A percentile compares a stretch with the other conserved stretches of the same genome.
Conservation (phyloP, 2,329 filamentous ascomycete species). For the Paraconiothyrium brasiliense region DNA sequence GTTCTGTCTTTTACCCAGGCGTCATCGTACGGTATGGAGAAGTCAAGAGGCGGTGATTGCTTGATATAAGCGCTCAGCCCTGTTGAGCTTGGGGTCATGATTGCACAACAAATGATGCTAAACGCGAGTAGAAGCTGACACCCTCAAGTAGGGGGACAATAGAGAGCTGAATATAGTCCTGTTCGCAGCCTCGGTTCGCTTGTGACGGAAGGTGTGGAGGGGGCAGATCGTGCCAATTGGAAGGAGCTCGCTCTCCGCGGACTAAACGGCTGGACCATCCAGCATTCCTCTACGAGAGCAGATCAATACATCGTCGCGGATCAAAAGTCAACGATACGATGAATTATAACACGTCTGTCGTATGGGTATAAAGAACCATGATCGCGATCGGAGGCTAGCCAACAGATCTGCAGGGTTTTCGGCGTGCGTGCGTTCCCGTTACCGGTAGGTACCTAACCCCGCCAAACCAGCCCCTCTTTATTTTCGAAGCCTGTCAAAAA, state of each 20-base stretch:
- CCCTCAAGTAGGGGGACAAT: neutral
- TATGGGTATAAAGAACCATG: neutral
- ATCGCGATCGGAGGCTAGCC: neutral
- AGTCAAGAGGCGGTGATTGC: constrained; percentile 51
- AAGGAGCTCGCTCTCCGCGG: neutral
- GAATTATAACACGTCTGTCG: neutral
- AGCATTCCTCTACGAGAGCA: neutral
- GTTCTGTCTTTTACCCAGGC: constrained; percentile 50
- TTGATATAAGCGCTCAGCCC: constrained; percentile 34
- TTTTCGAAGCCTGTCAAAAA: neutral
- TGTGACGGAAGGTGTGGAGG: neutral
- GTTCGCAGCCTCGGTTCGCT: neutral
- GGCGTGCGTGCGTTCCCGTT: neutral
- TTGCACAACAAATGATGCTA: constrained; percentile 17
- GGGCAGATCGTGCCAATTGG: neutral
- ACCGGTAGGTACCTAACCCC: neutral
- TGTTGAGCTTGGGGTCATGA: constrained; percentile 36
- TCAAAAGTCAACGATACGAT: neutral
- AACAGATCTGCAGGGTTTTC: constrained; percentile 5
- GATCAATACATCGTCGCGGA: neutral
- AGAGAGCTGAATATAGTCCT: neutral
- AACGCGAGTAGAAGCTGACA: neutral
- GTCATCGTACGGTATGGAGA: constrained; percentile 45
- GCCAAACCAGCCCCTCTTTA: constrained; percentile 2
- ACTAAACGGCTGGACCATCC: neutral